Percentiles rank a stretch among this genome's conserved stretches.
Conservation (phyloP, 2,329 filamentous ascomycete genomes). For the Grosmannia serpens region DNA sequence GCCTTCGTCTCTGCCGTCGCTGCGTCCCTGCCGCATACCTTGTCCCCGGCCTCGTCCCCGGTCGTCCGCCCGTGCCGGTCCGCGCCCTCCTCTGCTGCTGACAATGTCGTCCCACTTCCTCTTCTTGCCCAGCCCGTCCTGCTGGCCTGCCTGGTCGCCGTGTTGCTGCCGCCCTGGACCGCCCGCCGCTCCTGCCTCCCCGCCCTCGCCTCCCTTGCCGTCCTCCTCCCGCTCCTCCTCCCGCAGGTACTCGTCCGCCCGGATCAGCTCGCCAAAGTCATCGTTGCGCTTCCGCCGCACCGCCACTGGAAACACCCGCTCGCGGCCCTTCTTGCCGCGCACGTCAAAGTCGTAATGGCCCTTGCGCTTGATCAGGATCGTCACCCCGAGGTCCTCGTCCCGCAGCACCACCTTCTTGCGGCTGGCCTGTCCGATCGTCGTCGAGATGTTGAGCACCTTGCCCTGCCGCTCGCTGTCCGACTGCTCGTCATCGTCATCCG, state of each 20-base stretch:
- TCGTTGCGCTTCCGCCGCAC: slow-evolving; percentile 69
- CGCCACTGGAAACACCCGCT: slow-evolving; percentile 83
- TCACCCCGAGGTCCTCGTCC: slow-evolving; percentile 85
- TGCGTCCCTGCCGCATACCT: not conserved
- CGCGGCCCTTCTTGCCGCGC: slow-evolving; percentile 78
- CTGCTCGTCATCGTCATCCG: slow-evolving; percentile 76
- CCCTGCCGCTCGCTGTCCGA: slow-evolving; percentile 86
- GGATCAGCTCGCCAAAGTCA: slow-evolving; percentile 88
- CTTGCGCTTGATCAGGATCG: slow-evolving; percentile 77
- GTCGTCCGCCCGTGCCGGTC: not conserved
- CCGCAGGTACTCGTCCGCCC: slow-evolving; percentile 84
- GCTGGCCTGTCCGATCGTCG: slow-evolving; percentile 70
- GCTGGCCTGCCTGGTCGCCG: slow-evolving; percentile 11
- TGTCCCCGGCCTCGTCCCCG: not conserved
- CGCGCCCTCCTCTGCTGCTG: slow-evolving; percentile 10
- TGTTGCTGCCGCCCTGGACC: not conserved
- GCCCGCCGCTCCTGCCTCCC: slow-evolving; percentile 32
- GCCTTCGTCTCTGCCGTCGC: not conserved
- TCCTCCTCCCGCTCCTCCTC: slow-evolving; percentile 79
- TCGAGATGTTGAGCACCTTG: slow-evolving; percentile 79
- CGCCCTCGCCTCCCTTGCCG: slow-evolving; percentile 41
- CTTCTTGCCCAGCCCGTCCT: slow-evolving; percentile 61
- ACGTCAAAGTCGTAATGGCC: slow-evolving; percentile 92
- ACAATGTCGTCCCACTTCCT: slow-evolving; percentile 77
- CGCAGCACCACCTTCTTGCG: slow-evolving; percentile 77